Base-by-base conservation (phyloP, 208 protist genomes). In the Acanthamoeba culbertsoni region DNA sequence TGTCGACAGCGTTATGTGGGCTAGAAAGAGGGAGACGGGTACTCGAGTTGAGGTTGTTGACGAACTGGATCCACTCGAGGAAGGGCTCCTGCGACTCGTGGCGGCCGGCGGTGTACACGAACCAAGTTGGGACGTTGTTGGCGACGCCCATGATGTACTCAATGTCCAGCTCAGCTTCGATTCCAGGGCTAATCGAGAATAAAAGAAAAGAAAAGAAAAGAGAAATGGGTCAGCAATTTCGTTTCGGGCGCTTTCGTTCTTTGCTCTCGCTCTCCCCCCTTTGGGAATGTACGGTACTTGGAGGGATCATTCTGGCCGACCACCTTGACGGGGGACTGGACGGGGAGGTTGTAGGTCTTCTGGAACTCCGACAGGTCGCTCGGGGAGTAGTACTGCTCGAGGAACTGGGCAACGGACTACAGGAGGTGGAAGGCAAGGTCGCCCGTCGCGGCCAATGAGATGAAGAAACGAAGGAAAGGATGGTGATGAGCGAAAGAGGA, bases 131-230 rank as follows among this genome's bases (percentile, higher is more conserved):
- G 23, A 82, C 45, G 46, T 55, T 40, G 45, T 3, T 57, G 28
- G 45, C 89, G 20, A 93, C 65, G 46, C 89, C 89, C 37, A 93
- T 93, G 59, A 93, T 93, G 65, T 93, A 93, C 65, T 93, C 40
- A 31, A 82, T 82, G 40, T 93, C 89, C 26, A 93, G 51, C 45
- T 53, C 31, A 23, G 89, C 89, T 37, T 93, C 89, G 59, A 45
- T 35, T 89, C 51, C 63, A 7, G 68, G 68, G 42, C 37, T 79
- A 23, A n/a, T 14, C 48, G 14, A 37, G 16, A 59, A 75, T 31
- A 40, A 12, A 75, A 35, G 20, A 37, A 88, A 88, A 14, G 77
- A 59, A 57, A 59, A 57, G 77, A n/a, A n/a, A 57, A 88, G 37
- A 88, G 65, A 43, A 28, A 77, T 43, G 16, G n/a, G 65, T 14